Evolutionary conservation across 495 filamentous ascomycete genomes (phyloP).

Genomic region (Podospora didyma): DNA sequence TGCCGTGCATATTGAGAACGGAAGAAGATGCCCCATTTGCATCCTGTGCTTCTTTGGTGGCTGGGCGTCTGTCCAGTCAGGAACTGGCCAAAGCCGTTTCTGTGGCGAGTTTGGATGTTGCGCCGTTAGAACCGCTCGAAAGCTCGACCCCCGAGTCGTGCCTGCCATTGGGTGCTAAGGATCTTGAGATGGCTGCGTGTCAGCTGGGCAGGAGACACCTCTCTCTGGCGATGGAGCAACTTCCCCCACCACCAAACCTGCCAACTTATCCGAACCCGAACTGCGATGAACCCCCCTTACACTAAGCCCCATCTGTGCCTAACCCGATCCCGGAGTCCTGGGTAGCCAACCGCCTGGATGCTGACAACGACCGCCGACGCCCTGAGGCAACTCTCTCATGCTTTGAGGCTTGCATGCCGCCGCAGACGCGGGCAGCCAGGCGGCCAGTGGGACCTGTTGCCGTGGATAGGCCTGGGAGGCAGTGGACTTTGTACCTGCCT

Average conservation of each 20-base stretch:
- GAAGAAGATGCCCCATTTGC: not conserved
- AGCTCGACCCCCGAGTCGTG: not conserved
- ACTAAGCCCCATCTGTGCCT: slow-evolving; percentile 1
- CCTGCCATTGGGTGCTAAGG: slow-evolving; percentile 9
- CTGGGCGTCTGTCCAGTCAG: not conserved
- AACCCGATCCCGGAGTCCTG: slow-evolving; percentile 2
- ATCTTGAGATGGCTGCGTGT: slow-evolving; percentile 9
- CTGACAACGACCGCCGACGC: not conserved
- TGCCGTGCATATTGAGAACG: not conserved
- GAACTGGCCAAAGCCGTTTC: not conserved
- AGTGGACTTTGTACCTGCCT: not conserved
- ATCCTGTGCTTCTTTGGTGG: not conserved
- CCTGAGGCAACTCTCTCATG: not conserved
- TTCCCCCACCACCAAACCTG: not conserved
- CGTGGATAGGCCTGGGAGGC: no score
- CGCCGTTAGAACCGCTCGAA: slow-evolving; percentile 4
- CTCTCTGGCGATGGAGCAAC: not conserved
- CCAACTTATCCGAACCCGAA: not conserved
- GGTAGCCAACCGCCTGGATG: not conserved
- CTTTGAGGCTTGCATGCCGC: slow-evolving; percentile 5
- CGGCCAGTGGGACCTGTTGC: no score
- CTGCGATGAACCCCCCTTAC: not conserved
- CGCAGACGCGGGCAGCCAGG: not conserved
- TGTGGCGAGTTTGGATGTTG: not conserved
- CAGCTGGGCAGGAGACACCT: slow-evolving; percentile 23